phyloP scores from a whole-genome alignment of 2,329 filamentous ascomycete species.

The Cytospora piceae region DNA sequence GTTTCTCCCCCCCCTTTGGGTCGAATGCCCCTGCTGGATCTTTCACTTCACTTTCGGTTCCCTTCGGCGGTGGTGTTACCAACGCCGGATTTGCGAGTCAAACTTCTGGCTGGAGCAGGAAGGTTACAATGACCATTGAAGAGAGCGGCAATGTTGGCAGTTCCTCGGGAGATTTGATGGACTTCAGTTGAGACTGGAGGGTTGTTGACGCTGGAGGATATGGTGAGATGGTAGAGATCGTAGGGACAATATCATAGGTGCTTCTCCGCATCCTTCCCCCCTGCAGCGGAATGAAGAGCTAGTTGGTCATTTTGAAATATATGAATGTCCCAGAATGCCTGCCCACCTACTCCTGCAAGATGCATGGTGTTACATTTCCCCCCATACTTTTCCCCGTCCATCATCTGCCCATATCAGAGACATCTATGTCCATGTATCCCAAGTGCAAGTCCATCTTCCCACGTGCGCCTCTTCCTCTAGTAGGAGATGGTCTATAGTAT shows the following conservation, averaged over 20 bases:
- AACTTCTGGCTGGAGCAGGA: neutral
- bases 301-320: constrained; percentile 10
- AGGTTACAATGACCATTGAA: neutral
- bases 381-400: neutral
- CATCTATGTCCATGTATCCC: constrained; percentile 3
- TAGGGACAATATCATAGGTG: neutral
- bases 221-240: neutral
- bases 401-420: neutral
- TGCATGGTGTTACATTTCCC: constrained; percentile 20
- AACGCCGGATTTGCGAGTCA: neutral
- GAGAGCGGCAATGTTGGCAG: neutral
- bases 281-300: neutral
- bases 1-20: neutral
- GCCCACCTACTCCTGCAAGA: constrained; percentile 11
- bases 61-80: neutral
- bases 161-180: neutral
- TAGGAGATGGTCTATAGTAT: constrained; percentile 3
- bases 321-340: constrained; percentile 8
- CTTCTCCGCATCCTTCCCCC: neutral
- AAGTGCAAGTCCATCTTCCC: neutral
- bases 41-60: neutral
- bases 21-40: neutral
- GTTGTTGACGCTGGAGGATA: neutral
- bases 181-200: neutral
- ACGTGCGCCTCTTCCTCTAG: neutral